phyloP scores from a whole-genome alignment of 169 alveolate genomes.

The Theileria annulata region DNA sequence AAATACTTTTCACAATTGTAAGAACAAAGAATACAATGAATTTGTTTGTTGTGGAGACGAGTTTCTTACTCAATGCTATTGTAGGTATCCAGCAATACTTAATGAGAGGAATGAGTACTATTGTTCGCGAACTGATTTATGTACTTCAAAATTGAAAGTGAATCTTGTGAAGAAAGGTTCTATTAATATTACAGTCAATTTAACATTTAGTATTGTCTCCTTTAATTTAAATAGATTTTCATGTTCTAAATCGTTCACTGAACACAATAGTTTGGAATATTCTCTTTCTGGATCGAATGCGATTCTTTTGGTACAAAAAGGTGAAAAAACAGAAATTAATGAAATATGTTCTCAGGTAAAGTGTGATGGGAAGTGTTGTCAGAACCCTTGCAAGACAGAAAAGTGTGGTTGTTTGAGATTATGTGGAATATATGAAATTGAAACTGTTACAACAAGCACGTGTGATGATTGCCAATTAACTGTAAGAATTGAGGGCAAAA shows the following conservation, averaged over 20 bases:
- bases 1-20: not conserved
- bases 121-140: not conserved
- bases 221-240: too few relatives aligned
- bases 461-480: conserved; percentile 49
- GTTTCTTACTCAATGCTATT: not conserved
- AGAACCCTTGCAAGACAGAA: not conserved
- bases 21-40: not conserved
- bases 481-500: conserved; percentile 23
- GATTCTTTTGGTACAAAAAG: too few relatives aligned
- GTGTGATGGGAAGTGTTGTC: too few relatives aligned
- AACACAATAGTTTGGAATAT: too few relatives aligned
- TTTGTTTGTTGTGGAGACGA: not conserved
- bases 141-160: too few relatives aligned
- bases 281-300: too few relatives aligned
- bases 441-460: conserved; percentile 11
- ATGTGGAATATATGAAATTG: conserved; percentile 15
- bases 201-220: too few relatives aligned
- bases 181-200: too few relatives aligned
- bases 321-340: too few relatives aligned
- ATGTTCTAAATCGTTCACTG: too few relatives aligned
- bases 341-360: too few relatives aligned
- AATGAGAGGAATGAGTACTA: not conserved
- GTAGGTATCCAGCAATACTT: not conserved
- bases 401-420: not conserved
- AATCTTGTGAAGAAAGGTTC: not conserved